These are phyloP conservation scores for Rutstroemia sp. DNA, from an alignment of 2,329 filamentous ascomycete genomes.

Conservation along the genomic window DNA sequence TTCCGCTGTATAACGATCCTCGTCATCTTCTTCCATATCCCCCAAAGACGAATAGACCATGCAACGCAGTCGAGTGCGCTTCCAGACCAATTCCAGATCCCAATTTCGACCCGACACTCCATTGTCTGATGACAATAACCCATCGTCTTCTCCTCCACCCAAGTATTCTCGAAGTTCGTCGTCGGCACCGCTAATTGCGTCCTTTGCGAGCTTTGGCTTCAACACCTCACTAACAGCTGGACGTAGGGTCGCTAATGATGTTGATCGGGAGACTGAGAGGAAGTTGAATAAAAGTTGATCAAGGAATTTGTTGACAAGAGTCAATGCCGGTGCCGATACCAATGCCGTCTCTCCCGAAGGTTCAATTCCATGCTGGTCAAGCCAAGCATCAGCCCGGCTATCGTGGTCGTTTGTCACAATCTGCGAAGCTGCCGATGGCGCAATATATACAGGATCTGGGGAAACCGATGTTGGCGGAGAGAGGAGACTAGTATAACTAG, in stretches of 20 bases:
- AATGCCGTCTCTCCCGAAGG: slow-evolving; percentile 60
- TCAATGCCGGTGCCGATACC: slow-evolving; percentile 66
- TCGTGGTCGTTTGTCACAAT: slow-evolving; percentile 87
- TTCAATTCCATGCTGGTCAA: slow-evolving; percentile 60
- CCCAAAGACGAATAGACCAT: slow-evolving; percentile 98
- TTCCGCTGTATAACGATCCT: slow-evolving; percentile 79
- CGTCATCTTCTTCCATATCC: slow-evolving; percentile 96
- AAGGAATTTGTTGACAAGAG: slow-evolving; percentile 82
- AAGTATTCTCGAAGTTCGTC: slow-evolving; percentile 85
- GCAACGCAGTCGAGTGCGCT: slow-evolving; percentile 81
- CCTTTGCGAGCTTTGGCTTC: slow-evolving; percentile 80
- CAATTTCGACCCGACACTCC: slow-evolving; percentile 53
- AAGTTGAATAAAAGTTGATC: slow-evolving; percentile 91
- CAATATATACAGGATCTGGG: slow-evolving; percentile 81
- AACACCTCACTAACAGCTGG: slow-evolving; percentile 81
- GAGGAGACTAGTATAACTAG: slow-evolving; percentile 49
- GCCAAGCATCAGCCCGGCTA: slow-evolving; percentile 61
- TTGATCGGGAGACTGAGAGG: slow-evolving; percentile 72
- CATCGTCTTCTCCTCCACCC: slow-evolving; percentile 70
- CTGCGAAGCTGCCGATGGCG: slow-evolving; percentile 78
- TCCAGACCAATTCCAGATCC: slow-evolving; percentile 92
- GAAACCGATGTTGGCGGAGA: slow-evolving; percentile 62
- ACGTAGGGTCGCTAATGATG: slow-evolving; percentile 64
- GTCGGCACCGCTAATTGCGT: slow-evolving; percentile 75
- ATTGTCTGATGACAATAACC: slow-evolving; percentile 49